Evolutionary conservation across 768 basidiomycete genomes (phyloP).

Genomic region (Vararia minispora): DNA sequence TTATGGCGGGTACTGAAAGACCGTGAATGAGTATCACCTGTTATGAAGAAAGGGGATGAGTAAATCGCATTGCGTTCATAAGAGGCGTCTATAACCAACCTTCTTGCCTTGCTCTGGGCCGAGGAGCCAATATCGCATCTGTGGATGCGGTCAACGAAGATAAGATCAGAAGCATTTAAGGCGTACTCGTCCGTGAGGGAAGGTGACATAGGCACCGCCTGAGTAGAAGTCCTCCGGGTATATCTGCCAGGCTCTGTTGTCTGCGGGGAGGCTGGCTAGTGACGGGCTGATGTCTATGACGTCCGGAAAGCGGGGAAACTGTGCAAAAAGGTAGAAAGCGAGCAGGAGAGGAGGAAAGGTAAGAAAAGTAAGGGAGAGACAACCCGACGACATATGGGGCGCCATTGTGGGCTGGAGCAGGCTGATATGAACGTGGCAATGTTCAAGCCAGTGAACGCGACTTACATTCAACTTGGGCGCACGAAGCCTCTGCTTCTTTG

Average conservation of each 20-base stretch:
- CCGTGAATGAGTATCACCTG: conserved; percentile 74
- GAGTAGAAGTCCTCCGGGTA: conserved; percentile 64
- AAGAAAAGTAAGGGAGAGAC: conserved; percentile 43
- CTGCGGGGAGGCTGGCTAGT: conserved; percentile 44
- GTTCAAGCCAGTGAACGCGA: too few species aligned
- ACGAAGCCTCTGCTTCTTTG: too few species aligned
- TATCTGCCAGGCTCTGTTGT: conserved; percentile 50
- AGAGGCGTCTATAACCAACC: conserved; percentile 24
- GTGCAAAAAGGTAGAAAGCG: conserved; percentile 47
- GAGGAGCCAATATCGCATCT: conserved; percentile 71
- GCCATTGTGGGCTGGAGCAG: too few species aligned
- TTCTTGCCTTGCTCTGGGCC: conserved; percentile 60
- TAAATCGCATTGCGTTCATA: neutral
- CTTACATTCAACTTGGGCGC: too few species aligned
- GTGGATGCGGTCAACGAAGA: conserved; percentile 2
- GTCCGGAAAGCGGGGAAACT: conserved; percentile 52
- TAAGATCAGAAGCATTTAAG: conserved; percentile 1
- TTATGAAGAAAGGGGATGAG: neutral
- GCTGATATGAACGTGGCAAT: too few species aligned
- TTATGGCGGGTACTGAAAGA: conserved; percentile 62
- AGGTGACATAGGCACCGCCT: conserved; percentile 48
- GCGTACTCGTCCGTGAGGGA: conserved; percentile 56
- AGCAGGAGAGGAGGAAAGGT: conserved; percentile 51
- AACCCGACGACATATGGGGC: too few species aligned
- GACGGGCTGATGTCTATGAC: conserved; percentile 42